phyloP scores from a whole-genome alignment of 441 rosid species.

The Gossypium laxum region DNA sequence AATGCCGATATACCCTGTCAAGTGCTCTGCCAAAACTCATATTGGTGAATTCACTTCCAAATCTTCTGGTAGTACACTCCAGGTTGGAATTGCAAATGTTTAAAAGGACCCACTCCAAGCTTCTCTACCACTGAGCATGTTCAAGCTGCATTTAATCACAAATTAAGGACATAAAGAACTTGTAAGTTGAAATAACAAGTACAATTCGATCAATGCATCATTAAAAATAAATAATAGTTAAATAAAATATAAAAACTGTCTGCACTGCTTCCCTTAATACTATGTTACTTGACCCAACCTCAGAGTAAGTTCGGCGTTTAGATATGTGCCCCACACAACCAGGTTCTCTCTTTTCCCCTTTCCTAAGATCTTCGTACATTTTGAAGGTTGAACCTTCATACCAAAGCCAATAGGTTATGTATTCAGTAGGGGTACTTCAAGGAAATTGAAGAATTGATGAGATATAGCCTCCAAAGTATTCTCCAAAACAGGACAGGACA shows the following conservation, averaged over 20 bases:
- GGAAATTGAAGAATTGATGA: background rate
- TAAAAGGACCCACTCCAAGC: slow-evolving; percentile 7
- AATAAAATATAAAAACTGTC: background rate
- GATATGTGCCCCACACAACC: background rate
- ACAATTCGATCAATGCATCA: background rate
- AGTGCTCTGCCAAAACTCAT: slow-evolving; percentile 19
- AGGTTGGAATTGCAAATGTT: slow-evolving; percentile 7
- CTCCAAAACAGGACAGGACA: background rate
- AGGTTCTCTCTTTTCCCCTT: background rate
- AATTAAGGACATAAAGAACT: slow-evolving; percentile 7
- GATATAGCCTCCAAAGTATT: background rate
- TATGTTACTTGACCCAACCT: background rate
- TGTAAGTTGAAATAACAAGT: background rate
- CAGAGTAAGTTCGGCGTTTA: background rate
- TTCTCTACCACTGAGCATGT: slow-evolving; percentile 8
- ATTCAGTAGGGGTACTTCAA: background rate
- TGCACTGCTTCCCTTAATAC: background rate
- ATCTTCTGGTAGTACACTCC: slow-evolving; percentile 18
- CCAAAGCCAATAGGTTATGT: background rate
- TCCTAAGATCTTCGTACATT: background rate
- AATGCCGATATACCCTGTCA: slow-evolving; percentile 20
- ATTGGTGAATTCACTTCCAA: slow-evolving; percentile 2
- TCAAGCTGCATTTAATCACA: slow-evolving; percentile 20
- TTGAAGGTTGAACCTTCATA: background rate
- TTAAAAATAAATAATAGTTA: background rate